phyloP scores from a whole-genome alignment of 371 early-diverging fungal genomes.

The Rhizopus arrhizus region DNA sequence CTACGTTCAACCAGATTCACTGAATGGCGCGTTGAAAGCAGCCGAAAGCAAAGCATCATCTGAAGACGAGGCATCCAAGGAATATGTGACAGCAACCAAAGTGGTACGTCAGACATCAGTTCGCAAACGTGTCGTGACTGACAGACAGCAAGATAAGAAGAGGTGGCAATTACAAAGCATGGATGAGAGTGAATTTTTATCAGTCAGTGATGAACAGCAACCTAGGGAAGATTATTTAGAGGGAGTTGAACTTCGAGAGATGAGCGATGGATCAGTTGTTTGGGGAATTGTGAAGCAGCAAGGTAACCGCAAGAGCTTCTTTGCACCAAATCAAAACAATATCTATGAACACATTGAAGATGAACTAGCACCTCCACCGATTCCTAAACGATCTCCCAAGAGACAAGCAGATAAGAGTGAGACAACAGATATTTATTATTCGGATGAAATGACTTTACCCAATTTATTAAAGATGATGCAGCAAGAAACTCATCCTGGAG shows the following conservation, averaged over 20 bases:
- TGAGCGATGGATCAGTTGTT: constrained; percentile 51
- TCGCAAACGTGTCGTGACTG: constrained; percentile 25
- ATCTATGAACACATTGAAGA: constrained; percentile 16
- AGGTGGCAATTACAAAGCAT: constrained; percentile 23
- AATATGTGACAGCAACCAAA: constrained; percentile 31
- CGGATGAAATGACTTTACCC: constrained; percentile 39
- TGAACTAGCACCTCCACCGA: constrained; percentile 6
- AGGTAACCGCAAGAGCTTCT: constrained; percentile 38
- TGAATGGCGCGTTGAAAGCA: constrained; percentile 21
- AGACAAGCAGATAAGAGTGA: constrained; percentile 1
- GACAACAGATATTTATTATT: constrained; percentile 45
- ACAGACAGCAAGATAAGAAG: neutral
- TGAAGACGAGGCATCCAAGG: constrained; percentile 22
- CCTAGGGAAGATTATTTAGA: constrained; percentile 14
- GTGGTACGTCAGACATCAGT: constrained; percentile 32
- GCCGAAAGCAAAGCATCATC: constrained; percentile 9
- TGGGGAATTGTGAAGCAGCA: constrained; percentile 49
- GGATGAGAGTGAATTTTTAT: constrained; percentile 13
- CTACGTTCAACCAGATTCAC: constrained; percentile 50
- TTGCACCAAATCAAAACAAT: constrained; percentile 19
- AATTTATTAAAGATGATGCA: constrained; percentile 43
- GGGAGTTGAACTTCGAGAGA: constrained; percentile 53
- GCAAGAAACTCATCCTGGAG: constrained; percentile 19
- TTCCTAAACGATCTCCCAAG: constrained; percentile 1
- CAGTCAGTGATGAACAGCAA: neutral